Conservation (phyloP, 805 yeast species). For the Lachancea sp. region DNA sequence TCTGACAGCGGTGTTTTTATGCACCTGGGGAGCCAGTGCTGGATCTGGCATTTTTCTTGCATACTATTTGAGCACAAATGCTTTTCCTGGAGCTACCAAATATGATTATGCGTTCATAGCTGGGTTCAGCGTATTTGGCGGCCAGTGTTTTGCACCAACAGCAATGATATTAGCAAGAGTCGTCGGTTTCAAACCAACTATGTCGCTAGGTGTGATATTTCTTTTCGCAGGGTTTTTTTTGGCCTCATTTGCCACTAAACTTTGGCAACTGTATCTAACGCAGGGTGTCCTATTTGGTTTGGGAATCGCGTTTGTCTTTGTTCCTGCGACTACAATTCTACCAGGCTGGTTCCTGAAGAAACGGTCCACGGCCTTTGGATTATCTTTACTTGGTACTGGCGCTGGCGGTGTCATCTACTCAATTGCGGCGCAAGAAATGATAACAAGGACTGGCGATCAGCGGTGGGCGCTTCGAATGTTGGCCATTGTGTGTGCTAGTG, state of each 20-base stretch:
- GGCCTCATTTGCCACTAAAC: conserved; percentile 51
- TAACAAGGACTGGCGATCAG: conserved; percentile 38
- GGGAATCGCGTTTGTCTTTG: conserved; percentile 44
- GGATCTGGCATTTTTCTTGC: conserved; percentile 61
- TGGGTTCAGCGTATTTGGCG: conserved; percentile 51
- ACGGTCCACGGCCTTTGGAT: conserved; percentile 50
- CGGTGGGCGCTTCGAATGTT: conserved; percentile 43
- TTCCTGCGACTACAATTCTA: conserved; percentile 52
- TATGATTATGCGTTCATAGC: conserved; percentile 62
- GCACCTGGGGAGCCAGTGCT: conserved; percentile 68
- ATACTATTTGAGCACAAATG: conserved; percentile 44
- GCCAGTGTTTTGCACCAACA: conserved; percentile 57
- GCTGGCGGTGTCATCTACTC: conserved; percentile 45
- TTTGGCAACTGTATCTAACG: conserved; percentile 63
- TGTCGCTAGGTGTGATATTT: conserved; percentile 42
- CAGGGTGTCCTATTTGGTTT: conserved; percentile 62
- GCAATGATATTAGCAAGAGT: conserved; percentile 42
- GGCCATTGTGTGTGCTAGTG: conserved; percentile 36
- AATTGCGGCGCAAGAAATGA: conserved; percentile 37
- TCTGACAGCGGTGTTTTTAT: conserved; percentile 44
- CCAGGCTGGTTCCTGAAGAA: conserved; percentile 68
- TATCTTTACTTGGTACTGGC: conserved; percentile 47
- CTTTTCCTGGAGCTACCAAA: conserved; percentile 49
- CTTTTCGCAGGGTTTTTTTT: conserved; percentile 52
- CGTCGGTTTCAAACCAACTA: conserved; percentile 44